Evolutionary conservation across 495 filamentous ascomycete species (phyloP).

Genomic region (Podospora pseudopauciseta): DNA sequence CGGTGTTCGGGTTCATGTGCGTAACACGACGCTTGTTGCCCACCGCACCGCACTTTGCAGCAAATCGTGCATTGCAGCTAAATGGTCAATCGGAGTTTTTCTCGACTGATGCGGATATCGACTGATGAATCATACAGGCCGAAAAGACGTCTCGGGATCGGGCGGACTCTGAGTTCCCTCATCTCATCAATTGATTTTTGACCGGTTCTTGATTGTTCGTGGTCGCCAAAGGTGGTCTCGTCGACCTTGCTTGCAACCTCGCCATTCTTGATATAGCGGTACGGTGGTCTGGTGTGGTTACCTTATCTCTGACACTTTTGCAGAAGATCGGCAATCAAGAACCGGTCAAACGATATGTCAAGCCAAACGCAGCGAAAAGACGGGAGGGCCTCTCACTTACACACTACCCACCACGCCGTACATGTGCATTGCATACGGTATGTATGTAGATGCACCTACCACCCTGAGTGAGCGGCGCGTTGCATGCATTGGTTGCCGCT

Average conservation of each 20-base stretch:
- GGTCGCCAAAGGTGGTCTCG: neutral
- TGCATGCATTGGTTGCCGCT: slow-evolving; percentile 46
- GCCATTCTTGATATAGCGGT: neutral
- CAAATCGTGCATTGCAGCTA: slow-evolving; percentile 27
- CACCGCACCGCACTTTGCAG: slow-evolving; percentile 21
- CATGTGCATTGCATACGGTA: slow-evolving; percentile 21
- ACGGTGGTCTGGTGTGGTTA: neutral
- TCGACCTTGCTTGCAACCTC: neutral
- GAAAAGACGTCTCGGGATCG: neutral
- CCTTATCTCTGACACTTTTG: neutral
- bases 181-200: neutral
- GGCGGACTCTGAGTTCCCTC: neutral
- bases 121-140: neutral
- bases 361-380: neutral
- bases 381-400: slow-evolving; percentile 9
- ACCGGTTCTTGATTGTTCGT: neutral
- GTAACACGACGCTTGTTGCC: slow-evolving; percentile 6
- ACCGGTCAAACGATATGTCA: neutral
- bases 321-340: slow-evolving; percentile 4
- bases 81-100: slow-evolving; percentile 22
- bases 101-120: slow-evolving; percentile 3
- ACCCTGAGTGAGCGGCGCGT: slow-evolving; percentile 26
- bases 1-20: slow-evolving; percentile 8
- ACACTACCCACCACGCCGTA: slow-evolving; percentile 24
- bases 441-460: slow-evolving; percentile 28